These are phyloP conservation scores for Venustampulla echinocandica DNA, from an alignment of 495 filamentous ascomycete species.

Conservation along the genomic window DNA sequence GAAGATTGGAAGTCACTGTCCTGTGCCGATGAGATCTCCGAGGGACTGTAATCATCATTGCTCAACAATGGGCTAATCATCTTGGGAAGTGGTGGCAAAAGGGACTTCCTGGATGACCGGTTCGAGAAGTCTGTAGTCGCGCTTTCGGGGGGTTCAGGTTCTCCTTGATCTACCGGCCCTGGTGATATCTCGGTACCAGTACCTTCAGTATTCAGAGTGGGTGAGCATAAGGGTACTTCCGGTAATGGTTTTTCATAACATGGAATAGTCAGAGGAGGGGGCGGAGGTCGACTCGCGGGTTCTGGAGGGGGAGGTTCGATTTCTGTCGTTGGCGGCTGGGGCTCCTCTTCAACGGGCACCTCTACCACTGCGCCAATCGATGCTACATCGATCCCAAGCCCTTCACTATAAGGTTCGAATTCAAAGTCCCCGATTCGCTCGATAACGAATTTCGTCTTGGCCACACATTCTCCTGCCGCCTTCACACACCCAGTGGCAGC, in stretches of 20 bases:
- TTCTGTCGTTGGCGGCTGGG: not conserved
- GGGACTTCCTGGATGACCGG: slow-evolving; percentile 20
- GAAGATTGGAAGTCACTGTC: slow-evolving; percentile 38
- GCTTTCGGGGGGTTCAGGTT: slow-evolving; percentile 10
- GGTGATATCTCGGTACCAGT: slow-evolving; percentile 24
- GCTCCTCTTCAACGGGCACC: slow-evolving; percentile 1
- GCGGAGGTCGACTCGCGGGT: slow-evolving; percentile 19
- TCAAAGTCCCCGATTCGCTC: slow-evolving; percentile 93
- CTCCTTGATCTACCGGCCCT: slow-evolving; percentile 16
- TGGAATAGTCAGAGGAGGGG: slow-evolving; percentile 22
- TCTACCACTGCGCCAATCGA: slow-evolving; percentile 29
- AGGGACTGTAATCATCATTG: slow-evolving; percentile 38
- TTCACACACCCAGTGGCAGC: slow-evolving; percentile 87
- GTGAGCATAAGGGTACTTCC: slow-evolving; percentile 27
- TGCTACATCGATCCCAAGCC: slow-evolving; percentile 37
- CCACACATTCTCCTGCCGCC: slow-evolving; percentile 81
- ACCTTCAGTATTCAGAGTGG: slow-evolving; percentile 14
- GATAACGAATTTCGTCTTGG: slow-evolving; percentile 74
- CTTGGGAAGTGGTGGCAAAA: slow-evolving; percentile 32
- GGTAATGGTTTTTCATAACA: slow-evolving; percentile 35
- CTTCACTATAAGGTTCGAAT: slow-evolving; percentile 47
- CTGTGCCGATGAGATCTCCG: slow-evolving; percentile 30
- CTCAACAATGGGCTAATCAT: slow-evolving; percentile 38
- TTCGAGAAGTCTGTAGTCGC: slow-evolving; percentile 12
- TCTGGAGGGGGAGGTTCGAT: slow-evolving; percentile 17